These are phyloP conservation scores for Boletus reticuloceps DNA, from an alignment of 768 basidiomycete genomes.

Conservation along the genomic window DNA sequence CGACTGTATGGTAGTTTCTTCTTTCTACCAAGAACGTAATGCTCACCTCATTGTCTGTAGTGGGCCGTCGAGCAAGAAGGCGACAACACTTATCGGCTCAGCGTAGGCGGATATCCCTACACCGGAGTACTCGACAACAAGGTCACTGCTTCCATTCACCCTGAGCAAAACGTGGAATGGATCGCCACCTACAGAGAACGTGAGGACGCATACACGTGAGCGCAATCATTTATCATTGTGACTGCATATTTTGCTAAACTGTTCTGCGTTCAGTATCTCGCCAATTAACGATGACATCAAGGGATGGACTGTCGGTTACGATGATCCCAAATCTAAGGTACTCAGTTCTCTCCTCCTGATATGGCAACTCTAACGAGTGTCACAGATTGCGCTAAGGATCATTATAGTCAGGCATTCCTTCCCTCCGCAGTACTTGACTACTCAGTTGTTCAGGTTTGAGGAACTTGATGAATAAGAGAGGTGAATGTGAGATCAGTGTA, in stretches of 20 bases:
- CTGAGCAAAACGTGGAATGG: background rate
- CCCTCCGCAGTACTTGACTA: background rate
- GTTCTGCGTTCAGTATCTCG: background rate
- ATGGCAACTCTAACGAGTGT: background rate
- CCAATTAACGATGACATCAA: too few species aligned
- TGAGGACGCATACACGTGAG: background rate
- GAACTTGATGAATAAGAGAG: background rate
- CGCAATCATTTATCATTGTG: background rate
- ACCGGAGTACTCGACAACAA: background rate
- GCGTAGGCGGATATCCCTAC: background rate
- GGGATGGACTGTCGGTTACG: background rate
- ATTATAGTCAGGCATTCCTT: too few species aligned
- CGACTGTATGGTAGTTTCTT: background rate
- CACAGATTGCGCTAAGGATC: background rate
- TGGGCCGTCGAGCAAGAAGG: background rate
- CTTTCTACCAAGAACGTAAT: background rate
- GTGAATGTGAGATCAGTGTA: too few species aligned
- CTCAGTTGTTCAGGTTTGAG: background rate
- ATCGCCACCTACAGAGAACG: background rate
- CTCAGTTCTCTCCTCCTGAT: too few species aligned
- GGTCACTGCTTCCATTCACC: background rate
- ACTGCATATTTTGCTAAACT: background rate
- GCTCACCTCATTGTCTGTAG: background rate
- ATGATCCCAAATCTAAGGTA: background rate
- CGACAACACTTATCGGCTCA: background rate